phyloP scores from a whole-genome alignment of 768 basidiomycete genomes.

The Mycena amicta region DNA sequence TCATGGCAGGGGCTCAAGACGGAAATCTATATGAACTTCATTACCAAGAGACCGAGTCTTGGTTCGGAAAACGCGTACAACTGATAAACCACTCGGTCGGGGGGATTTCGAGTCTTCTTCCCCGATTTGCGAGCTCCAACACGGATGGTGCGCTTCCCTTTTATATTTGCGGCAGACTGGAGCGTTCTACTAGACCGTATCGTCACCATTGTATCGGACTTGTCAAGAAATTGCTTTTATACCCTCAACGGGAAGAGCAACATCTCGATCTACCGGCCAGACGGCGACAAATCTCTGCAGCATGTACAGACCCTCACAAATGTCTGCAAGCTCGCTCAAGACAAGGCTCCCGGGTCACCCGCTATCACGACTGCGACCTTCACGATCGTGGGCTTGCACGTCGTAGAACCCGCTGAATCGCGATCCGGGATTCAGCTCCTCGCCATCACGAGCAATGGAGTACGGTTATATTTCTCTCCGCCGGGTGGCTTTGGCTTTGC shows the following conservation, averaged over 20 bases:
- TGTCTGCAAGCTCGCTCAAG: constrained; percentile 73
- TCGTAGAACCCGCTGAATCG: constrained; percentile 67
- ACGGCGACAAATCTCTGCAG: constrained; percentile 65
- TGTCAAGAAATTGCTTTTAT: constrained; percentile 73
- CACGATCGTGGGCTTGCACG: constrained; percentile 69
- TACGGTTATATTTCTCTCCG: constrained; percentile 82
- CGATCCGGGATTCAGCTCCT: constrained; percentile 74
- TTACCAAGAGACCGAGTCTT: constrained; percentile 88
- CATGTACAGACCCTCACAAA: constrained; percentile 77
- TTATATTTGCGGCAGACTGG: background rate
- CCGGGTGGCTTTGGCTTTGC: constrained; percentile 50
- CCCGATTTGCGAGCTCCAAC: constrained; percentile 65
- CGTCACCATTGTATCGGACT: constrained; percentile 66
- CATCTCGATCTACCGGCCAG: constrained; percentile 68
- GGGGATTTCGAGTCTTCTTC: constrained; percentile 76
- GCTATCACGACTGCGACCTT: constrained; percentile 71
- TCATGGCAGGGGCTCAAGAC: constrained; percentile 85
- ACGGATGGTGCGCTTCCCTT: constrained; percentile 58
- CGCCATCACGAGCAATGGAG: constrained; percentile 79
- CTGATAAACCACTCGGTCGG: constrained; percentile 87
- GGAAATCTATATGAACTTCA: constrained; percentile 90
- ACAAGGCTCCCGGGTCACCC: constrained; percentile 79
- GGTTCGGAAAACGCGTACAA: constrained; percentile 87
- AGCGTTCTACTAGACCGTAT: constrained; percentile 62
- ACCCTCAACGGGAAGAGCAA: constrained; percentile 66